Percentiles rank a stretch among this genome's conserved stretches.
phyloP scores from a whole-genome alignment of 768 basidiomycete species.

The Chalciporus chontae region DNA sequence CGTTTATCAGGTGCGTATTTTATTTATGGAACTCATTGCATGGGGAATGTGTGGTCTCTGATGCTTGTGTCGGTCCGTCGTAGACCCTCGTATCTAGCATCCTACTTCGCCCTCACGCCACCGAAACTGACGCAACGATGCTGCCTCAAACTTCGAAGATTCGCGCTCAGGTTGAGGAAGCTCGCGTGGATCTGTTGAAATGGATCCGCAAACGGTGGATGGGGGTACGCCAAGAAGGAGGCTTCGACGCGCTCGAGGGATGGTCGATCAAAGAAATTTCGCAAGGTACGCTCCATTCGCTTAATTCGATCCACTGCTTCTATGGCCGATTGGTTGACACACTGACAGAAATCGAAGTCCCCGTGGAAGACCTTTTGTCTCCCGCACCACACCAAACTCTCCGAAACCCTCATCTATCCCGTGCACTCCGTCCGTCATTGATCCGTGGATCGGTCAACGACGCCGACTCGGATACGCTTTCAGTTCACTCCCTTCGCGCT shows the following conservation, averaged over 20 bases:
- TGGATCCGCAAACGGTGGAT: conserved; percentile 83
- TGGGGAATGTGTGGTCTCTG: background rate
- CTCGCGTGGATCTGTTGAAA: conserved; percentile 39
- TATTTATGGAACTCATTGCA: background rate
- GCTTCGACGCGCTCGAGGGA: conserved; percentile 77
- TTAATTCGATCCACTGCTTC: background rate
- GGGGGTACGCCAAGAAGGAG: conserved; percentile 67
- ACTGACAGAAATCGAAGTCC: conserved; percentile 72
- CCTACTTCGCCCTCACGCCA: conserved; percentile 63
- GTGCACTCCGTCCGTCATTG: conserved; percentile 26
- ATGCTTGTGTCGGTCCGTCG: background rate
- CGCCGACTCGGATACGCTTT: conserved; percentile 38
- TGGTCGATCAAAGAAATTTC: conserved; percentile 88
- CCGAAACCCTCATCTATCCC: conserved; percentile 25
- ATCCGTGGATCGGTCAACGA: conserved; percentile 22
- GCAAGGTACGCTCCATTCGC: conserved; percentile 21
- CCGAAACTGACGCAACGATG: conserved; percentile 56
- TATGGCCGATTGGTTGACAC: background rate
- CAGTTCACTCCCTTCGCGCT: conserved; percentile 47
- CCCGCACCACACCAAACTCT: conserved; percentile 34
- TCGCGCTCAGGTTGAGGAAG: conserved; percentile 69
- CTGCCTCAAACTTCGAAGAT: conserved; percentile 68
- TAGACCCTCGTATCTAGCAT: conserved; percentile 73
- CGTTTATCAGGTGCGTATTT: conserved; percentile 68
- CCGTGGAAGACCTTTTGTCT: conserved; percentile 67